Evolutionary conservation across 2,329 filamentous ascomycete genomes (phyloP).

Genomic region (Tolypocladium endophyticum): DNA sequence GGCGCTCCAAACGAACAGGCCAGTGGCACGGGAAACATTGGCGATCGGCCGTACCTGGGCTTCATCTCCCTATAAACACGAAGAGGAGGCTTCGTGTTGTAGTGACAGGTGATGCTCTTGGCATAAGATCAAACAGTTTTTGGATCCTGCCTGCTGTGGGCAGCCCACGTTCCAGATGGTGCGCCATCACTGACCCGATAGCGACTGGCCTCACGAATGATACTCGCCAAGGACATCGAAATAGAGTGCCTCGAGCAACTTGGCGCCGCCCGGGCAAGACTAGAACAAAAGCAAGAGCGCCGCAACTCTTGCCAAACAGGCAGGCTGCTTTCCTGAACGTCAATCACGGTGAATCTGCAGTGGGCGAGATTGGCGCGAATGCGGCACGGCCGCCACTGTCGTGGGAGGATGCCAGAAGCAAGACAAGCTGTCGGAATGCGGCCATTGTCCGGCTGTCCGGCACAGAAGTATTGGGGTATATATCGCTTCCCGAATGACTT

Average conservation of each 20-base stretch:
- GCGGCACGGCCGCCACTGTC: not conserved
- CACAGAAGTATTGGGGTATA: not conserved
- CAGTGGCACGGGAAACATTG: not conserved
- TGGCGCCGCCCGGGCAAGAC: not conserved
- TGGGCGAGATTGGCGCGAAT: not conserved
- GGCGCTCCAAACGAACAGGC: not conserved
- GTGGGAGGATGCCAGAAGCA: not conserved
- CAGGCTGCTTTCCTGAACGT: not conserved
- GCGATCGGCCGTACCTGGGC: not conserved
- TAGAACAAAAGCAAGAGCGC: not conserved
- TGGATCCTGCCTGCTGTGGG: not conserved
- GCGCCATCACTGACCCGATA: not conserved
- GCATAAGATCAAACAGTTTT: not conserved
- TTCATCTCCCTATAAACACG: not conserved
- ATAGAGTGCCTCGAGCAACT: not conserved
- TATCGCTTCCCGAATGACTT: not conserved
- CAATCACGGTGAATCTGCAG: not conserved
- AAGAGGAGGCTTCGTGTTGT: not conserved
- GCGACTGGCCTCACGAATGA: not conserved
- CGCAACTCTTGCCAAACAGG: not conserved
- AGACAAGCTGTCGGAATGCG: not conserved
- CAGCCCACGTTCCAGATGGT: not conserved
- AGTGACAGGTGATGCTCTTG: not conserved
- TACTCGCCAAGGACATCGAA: not conserved
- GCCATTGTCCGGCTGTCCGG: slow-evolving; percentile 1